phyloP scores from a whole-genome alignment of 805 yeast species.

The Yarrowia yakushimensis region DNA sequence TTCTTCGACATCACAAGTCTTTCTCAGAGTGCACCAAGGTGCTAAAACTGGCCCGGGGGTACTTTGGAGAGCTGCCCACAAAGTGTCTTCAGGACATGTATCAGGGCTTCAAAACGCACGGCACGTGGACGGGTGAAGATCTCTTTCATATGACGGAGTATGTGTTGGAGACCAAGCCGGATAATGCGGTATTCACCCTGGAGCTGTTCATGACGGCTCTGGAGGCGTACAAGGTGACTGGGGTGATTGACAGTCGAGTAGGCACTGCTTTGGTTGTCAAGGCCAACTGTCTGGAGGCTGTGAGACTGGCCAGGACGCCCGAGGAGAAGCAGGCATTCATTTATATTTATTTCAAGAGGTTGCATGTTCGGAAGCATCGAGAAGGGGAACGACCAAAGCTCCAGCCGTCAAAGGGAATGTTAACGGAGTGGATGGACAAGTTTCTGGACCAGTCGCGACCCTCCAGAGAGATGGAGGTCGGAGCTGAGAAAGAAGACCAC shows the following conservation, averaged over 20 bases:
- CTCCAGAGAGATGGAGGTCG: too few relatives aligned
- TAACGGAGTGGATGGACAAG: not conserved
- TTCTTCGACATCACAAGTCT: not conserved
- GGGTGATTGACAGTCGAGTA: not conserved
- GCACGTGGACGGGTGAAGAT: not conserved
- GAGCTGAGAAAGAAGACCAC: too few relatives aligned
- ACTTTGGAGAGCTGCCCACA: slow-evolving; percentile 3
- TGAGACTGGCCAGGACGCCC: not conserved
- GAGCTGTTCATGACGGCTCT: slow-evolving; percentile 2
- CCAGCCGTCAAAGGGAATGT: not conserved
- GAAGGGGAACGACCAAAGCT: too few relatives aligned
- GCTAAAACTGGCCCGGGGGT: not conserved
- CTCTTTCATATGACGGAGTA: not conserved
- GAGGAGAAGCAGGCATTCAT: not conserved
- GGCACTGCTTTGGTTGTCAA: not conserved
- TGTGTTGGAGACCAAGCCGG: not conserved
- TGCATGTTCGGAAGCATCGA: not conserved
- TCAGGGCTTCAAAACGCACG: not conserved
- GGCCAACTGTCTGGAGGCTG: slow-evolving; percentile 11
- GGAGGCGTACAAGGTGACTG: not conserved
- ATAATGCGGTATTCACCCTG: not conserved
- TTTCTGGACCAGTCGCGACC: not conserved
- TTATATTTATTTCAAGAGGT: slow-evolving; percentile 3
- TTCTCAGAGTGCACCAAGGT: not conserved
- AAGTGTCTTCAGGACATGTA: not conserved